Evolutionary conservation across 225 moss, liverwort and hornwort genomes (phyloP).

Genomic region (Polytrichum commune): DNA sequence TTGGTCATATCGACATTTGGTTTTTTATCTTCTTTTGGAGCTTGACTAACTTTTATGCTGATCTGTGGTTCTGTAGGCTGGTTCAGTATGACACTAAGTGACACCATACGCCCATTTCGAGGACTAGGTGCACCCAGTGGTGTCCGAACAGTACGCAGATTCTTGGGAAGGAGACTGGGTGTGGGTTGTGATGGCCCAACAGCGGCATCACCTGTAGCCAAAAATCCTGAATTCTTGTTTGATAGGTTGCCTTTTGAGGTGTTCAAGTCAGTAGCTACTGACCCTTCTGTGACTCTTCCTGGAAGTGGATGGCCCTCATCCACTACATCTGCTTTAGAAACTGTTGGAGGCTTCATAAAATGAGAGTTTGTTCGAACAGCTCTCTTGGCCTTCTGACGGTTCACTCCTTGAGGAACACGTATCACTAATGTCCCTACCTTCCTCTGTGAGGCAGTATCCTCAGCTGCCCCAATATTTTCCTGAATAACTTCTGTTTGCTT

Average conservation of each 20-base stretch:
- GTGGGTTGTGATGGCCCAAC: constrained; percentile 15
- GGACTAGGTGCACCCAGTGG: constrained; percentile 66
- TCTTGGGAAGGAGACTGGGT: constrained; percentile 36
- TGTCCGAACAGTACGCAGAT: constrained; percentile 48
- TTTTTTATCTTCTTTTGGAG: constrained; percentile 26
- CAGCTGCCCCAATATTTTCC: constrained; percentile 28
- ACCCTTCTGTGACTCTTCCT: constrained; percentile 19
- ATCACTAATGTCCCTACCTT: constrained; percentile 50
- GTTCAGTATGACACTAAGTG: constrained; percentile 75
- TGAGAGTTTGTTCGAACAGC: constrained; percentile 53
- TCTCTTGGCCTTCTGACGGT: constrained; percentile 71
- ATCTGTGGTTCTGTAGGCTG: constrained; percentile 31
- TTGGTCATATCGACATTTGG: neutral
- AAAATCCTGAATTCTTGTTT: constrained; percentile 23
- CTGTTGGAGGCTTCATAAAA: constrained; percentile 16
- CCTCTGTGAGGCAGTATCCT: constrained; percentile 17
- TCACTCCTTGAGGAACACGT: constrained; percentile 65
- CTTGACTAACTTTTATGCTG: constrained; percentile 7
- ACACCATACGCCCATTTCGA: constrained; percentile 72
- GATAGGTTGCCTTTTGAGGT: constrained; percentile 25
- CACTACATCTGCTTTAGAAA: constrained; percentile 18
- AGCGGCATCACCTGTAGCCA: constrained; percentile 11
- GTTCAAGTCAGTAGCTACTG: constrained; percentile 24
- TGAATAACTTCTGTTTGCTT: constrained; percentile 44
- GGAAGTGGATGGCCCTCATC: constrained; percentile 12